Evolutionary conservation across 805 yeast genomes (phyloP), one percentile per base, ranked within the genome.

Genomic region (Candida pseudoglaebosa): DNA sequence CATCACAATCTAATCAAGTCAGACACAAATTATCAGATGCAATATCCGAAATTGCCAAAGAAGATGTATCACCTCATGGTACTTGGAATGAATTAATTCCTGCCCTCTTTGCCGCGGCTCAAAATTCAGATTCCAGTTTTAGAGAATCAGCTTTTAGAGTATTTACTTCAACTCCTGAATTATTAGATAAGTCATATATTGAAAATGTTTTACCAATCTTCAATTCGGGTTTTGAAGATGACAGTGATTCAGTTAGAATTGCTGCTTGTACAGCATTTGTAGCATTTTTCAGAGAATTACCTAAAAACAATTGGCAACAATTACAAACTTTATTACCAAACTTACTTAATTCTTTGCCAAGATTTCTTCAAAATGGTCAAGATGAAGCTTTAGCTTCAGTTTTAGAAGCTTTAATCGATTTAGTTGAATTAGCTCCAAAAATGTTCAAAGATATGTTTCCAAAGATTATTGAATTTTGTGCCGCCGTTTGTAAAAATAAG

Each of bases 11-110:
- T n/a, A 78, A 78, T 44, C 78, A 77, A 45, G 88, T 88, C 22
- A 80, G 97, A 57, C 96, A 91, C 61, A 93, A 91, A 56, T 67
- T 93, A 35, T 82, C 96, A 2, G 99, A 93, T 67, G 95, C 95
- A 6, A 83, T 93, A 34, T 86, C 97, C 1, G 98, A 90, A 62
- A 78, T 91, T 33, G 95, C 96, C 2, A 80, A 82, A 52, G 74
- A 70, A 34, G 83, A 79, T 42, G 81, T 77, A 10, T 52, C 66
- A 3, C 70, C 66, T 14, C 70, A 68, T 16, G 73, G 71, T 4
- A 60, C 69, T 4, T 91, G 99, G 99, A 77, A 82, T 12, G 90
- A 86, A 30, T 73, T 84, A 35, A 63, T 89, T 28, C 88, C 85
- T 37, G 79, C 88, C 0, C 67, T 91, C 28, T 76, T 87, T 45